Evolutionary conservation across 129 eudicot genomes (phyloP).

Genomic region (Escallonia herrerae): DNA sequence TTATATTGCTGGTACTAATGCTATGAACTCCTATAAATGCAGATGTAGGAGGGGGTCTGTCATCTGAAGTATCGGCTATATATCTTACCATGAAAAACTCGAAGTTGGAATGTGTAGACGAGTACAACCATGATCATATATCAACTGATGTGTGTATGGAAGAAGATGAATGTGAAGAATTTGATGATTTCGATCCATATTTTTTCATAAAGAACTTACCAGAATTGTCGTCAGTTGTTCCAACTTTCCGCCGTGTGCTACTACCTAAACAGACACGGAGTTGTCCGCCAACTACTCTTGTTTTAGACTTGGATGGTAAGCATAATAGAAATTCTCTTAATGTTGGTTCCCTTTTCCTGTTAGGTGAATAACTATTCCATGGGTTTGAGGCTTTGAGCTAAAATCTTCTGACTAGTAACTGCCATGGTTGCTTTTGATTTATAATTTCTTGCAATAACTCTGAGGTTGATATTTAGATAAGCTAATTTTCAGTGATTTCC

Average conservation of each 20-base stretch:
- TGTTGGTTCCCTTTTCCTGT: too few relatives aligned
- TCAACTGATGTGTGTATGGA: slow-evolving; percentile 56
- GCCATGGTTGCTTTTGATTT: too few relatives aligned
- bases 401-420: too few relatives aligned
- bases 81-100: slow-evolving; percentile 71
- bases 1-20: slow-evolving; percentile 5
- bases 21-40: slow-evolving; percentile 11
- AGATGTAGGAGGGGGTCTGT: slow-evolving; percentile 50
- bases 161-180: slow-evolving; percentile 82
- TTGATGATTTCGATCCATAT: slow-evolving; percentile 93
- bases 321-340: background rate
- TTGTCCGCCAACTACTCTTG: slow-evolving; percentile 94
- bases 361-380: too few relatives aligned
- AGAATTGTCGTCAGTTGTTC: slow-evolving; percentile 78
- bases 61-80: slow-evolving; percentile 77
- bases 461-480: too few relatives aligned
- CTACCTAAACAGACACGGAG: slow-evolving; percentile 95
- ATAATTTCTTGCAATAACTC: too few relatives aligned
- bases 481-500: too few relatives aligned
- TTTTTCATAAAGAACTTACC: slow-evolving; percentile 89
- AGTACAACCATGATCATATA: slow-evolving; percentile 57
- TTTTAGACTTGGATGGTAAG: slow-evolving; percentile 95
- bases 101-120: slow-evolving; percentile 83
- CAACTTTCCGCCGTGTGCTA: slow-evolving; percentile 68
- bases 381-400: too few relatives aligned